These are phyloP conservation scores for Tripterygium wilfordii DNA, from an alignment of 177 flowering plant genomes.

Conservation along the genomic window DNA sequence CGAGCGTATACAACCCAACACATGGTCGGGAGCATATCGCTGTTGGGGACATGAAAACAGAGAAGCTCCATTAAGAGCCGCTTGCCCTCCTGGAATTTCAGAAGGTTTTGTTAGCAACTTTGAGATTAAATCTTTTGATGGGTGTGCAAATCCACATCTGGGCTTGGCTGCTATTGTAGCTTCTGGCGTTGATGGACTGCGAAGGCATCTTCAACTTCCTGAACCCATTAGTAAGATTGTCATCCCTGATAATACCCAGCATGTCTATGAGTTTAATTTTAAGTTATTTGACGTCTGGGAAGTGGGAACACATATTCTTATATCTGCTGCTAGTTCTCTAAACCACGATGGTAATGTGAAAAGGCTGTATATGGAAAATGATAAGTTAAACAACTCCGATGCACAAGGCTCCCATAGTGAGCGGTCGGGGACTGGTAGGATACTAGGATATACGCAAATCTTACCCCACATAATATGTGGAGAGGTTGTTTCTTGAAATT, in stretches of 20 bases:
- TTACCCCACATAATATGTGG: too few relatives aligned
- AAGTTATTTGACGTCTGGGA: too few relatives aligned
- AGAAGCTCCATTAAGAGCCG: constrained; percentile 88
- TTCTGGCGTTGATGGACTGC: constrained; percentile 94
- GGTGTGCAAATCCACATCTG: constrained; percentile 93
- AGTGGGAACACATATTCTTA: neutral
- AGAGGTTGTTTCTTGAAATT: too few relatives aligned
- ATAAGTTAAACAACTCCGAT: too few relatives aligned
- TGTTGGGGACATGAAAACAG: constrained; percentile 97
- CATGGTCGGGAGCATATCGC: constrained; percentile 95
- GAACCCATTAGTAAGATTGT: constrained; percentile 68
- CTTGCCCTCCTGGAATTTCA: constrained; percentile 85
- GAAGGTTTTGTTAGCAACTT: constrained; percentile 91
- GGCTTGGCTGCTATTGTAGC: constrained; percentile 86
- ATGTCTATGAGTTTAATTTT: neutral
- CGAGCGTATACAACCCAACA: constrained; percentile 91
- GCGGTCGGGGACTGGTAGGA: too few relatives aligned
- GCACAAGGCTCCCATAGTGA: too few relatives aligned
- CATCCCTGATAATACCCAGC: neutral
- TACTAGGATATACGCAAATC: too few relatives aligned
- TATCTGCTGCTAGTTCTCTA: neutral
- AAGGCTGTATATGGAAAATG: too few relatives aligned
- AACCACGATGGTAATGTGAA: too few relatives aligned
- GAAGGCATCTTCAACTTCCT: constrained; percentile 62
- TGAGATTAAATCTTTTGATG: constrained; percentile 91